phyloP scores from a whole-genome alignment of 768 basidiomycete genomes.

The Terana coerulea region DNA sequence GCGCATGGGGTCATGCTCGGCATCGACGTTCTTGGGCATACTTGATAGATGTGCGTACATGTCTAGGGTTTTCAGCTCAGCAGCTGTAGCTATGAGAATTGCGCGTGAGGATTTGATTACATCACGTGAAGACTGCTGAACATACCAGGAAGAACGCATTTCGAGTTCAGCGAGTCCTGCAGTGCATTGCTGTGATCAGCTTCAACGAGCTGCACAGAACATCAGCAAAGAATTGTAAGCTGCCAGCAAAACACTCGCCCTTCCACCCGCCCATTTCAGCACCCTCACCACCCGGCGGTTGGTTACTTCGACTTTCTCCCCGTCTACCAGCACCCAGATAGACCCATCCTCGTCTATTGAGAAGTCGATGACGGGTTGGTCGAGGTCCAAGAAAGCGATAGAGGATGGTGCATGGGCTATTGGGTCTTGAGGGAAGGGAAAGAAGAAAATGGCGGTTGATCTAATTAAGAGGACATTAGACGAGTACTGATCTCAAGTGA shows the following conservation, averaged over 20 bases:
- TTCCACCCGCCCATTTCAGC: conserved; percentile 32
- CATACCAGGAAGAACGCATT: conserved; percentile 44
- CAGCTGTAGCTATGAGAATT: conserved; percentile 37
- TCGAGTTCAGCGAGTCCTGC: conserved; percentile 43
- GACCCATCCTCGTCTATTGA: conserved; percentile 31
- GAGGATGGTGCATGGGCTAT: conserved; percentile 1
- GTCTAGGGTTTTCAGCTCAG: conserved; percentile 51
- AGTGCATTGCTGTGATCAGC: conserved; percentile 29
- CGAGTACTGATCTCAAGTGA: background rate
- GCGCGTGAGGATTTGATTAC: background rate
- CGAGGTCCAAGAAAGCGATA: conserved; percentile 42
- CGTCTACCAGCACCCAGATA: conserved; percentile 51
- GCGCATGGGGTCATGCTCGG: conserved; percentile 39
- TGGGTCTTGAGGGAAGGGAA: conserved; percentile 23
- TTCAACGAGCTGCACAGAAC: conserved; percentile 33
- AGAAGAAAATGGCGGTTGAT: conserved; percentile 63
- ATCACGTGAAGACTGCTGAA: conserved; percentile 3
- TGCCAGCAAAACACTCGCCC: conserved; percentile 30
- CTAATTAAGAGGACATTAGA: conserved; percentile 32
- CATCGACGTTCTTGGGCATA: conserved; percentile 57
- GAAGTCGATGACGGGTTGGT: conserved; percentile 60
- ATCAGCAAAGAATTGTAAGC: background rate
- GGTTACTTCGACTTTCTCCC: conserved; percentile 29
- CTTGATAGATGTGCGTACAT: conserved; percentile 54
- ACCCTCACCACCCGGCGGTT: conserved; percentile 12